A percentile compares a stretch with the other conserved stretches of the same genome.
Conservation (phyloP, 1,139 yeast genomes). For the Scheffersomyces segobiensis region DNA sequence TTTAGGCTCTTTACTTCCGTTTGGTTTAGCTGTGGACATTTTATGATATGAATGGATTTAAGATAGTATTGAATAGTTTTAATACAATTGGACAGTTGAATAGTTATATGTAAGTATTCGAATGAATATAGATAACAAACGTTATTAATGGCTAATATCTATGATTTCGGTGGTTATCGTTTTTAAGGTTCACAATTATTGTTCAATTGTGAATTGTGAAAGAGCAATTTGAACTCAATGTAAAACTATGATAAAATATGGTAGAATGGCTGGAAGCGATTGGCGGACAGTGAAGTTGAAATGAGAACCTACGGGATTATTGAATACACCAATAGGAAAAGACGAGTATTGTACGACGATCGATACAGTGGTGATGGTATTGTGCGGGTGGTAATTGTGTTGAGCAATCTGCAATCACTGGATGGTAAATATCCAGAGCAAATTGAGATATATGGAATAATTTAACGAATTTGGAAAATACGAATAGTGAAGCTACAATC, state of each 20-base stretch:
- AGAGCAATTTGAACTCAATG: background rate
- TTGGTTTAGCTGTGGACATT: background rate
- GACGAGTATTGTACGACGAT: background rate
- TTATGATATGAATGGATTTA: background rate
- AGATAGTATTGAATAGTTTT: background rate
- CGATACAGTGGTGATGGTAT: background rate
- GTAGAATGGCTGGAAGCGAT: background rate
- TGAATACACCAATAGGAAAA: background rate
- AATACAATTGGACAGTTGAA: too few relatives aligned
- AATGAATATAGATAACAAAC: background rate
- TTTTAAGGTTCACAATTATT: too few relatives aligned
- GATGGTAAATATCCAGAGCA: background rate
- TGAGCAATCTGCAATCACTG: background rate
- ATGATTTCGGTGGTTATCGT: background rate
- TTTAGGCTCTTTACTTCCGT: background rate
- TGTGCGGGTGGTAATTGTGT: background rate
- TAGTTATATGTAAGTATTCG: background rate
- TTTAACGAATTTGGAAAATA: background rate
- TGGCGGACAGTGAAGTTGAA: background rate
- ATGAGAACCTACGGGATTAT: background rate
- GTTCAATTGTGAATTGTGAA: background rate
- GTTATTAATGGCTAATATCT: too few relatives aligned
- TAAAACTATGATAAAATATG: background rate
- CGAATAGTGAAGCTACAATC: background rate
- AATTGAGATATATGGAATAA: background rate